These are phyloP conservation scores for Russula lepida DNA, from an alignment of 768 basidiomycete genomes.

Conservation along the genomic window DNA sequence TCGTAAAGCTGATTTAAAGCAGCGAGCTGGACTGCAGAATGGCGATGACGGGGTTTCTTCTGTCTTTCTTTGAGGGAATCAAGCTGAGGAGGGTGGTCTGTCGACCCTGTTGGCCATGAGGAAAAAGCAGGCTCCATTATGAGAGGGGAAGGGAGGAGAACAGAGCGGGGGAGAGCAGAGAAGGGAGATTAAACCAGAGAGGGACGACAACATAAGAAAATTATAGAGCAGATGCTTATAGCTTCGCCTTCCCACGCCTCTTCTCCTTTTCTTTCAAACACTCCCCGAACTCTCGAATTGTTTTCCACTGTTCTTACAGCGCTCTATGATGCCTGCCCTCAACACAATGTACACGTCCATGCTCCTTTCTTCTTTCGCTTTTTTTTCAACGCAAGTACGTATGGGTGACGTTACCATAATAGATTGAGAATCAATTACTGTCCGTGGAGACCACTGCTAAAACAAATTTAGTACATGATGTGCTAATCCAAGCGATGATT, in stretches of 20 bases:
- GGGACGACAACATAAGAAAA: conserved; percentile 16
- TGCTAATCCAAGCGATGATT: neutral
- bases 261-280: neutral
- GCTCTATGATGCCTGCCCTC: neutral
- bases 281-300: too few relatives aligned
- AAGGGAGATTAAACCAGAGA: neutral
- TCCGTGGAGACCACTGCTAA: conserved; percentile 12
- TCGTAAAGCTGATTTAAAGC: conserved; percentile 76
- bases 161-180: conserved; percentile 17
- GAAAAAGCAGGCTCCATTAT: conserved; percentile 26
- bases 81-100: conserved; percentile 21
- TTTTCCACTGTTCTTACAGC: neutral
- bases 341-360: neutral
- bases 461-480: neutral
- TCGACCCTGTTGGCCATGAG: conserved; percentile 13
- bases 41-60: conserved; percentile 77
- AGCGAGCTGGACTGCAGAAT: conserved; percentile 60
- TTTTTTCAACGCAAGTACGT: too few relatives aligned
- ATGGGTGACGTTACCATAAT: too few relatives aligned
- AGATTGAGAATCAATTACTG: neutral
- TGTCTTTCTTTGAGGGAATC: conserved; percentile 34
- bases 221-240: conserved; percentile 23
- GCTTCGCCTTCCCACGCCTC: conserved; percentile 20
- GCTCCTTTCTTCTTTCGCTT: neutral
- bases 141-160: conserved; percentile 17